Conservation (phyloP, 441 rosid genomes). For the Gossypium laxum region DNA sequence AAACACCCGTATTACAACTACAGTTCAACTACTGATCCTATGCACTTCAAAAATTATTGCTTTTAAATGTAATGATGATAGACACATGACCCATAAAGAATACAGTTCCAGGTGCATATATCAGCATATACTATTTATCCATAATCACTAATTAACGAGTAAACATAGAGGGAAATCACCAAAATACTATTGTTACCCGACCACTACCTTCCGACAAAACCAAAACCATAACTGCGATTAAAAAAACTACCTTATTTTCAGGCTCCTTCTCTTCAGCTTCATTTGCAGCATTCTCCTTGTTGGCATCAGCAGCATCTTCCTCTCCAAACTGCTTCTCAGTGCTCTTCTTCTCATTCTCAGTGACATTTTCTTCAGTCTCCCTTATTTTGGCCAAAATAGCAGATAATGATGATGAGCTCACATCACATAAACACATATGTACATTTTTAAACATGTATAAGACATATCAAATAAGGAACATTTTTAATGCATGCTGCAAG, state of each 20-base stretch:
- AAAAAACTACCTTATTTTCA: constrained; percentile 47
- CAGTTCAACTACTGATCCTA: neutral
- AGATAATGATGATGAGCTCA: neutral
- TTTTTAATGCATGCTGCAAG: neutral
- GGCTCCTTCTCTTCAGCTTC: constrained; percentile 54
- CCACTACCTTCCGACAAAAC: neutral
- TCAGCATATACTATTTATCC: neutral
- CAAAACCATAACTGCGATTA: neutral
- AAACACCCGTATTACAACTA: neutral
- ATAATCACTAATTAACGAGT: neutral
- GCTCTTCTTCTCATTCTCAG: constrained; percentile 42
- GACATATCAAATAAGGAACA: neutral
- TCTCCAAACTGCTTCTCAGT: constrained; percentile 55
- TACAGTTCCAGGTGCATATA: neutral
- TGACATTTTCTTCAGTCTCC: constrained; percentile 50
- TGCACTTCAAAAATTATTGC: neutral
- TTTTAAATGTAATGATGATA: neutral
- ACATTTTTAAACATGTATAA: neutral
- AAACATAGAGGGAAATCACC: neutral
- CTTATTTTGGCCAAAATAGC: constrained; percentile 26
- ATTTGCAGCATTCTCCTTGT: constrained; percentile 41
- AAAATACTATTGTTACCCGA: neutral
- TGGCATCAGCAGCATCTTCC: constrained; percentile 50
- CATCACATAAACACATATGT: neutral
- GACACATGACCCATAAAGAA: neutral